Evolutionary conservation across 2,329 filamentous ascomycete species (phyloP).

Genomic region (Mollisiaceae sp.): DNA sequence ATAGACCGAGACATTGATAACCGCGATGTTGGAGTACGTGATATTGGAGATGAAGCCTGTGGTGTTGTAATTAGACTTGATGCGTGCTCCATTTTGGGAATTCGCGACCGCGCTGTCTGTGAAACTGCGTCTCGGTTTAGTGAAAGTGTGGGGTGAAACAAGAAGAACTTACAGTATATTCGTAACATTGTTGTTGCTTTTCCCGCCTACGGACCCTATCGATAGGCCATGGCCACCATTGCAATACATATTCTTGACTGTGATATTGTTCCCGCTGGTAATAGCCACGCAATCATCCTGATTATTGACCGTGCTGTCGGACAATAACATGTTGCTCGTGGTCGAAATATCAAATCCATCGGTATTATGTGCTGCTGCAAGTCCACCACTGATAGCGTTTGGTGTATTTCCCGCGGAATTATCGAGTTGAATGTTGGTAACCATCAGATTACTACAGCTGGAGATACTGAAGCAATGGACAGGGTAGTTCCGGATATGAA

Average conservation of each 20-base stretch:
- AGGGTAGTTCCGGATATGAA: slow-evolving; percentile 58
- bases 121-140: slow-evolving; percentile 23
- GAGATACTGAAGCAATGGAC: slow-evolving; percentile 56
- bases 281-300: slow-evolving; percentile 63
- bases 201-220: slow-evolving; percentile 41
- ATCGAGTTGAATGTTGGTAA: slow-evolving; percentile 59
- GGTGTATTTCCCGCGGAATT: slow-evolving; percentile 56
- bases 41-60: slow-evolving; percentile 46
- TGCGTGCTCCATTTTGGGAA: slow-evolving; percentile 43
- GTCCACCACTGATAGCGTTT: slow-evolving; percentile 34
- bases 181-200: slow-evolving; percentile 38
- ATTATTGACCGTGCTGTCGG: slow-evolving; percentile 56
- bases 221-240: slow-evolving; percentile 37
- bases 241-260: slow-evolving; percentile 29
- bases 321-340: slow-evolving; percentile 53
- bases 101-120: slow-evolving; percentile 36
- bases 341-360: slow-evolving; percentile 56
- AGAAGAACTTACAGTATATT: slow-evolving; percentile 26
- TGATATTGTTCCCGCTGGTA: slow-evolving; percentile 52
- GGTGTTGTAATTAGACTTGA: slow-evolving; percentile 45
- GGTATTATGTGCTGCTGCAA: slow-evolving; percentile 50
- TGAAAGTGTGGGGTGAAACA: background rate
- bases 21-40: slow-evolving; percentile 51
- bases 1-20: slow-evolving; percentile 51
- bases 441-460: slow-evolving; percentile 46